phyloP scores from a whole-genome alignment of 306 rosid genomes.

The Senna tora region DNA sequence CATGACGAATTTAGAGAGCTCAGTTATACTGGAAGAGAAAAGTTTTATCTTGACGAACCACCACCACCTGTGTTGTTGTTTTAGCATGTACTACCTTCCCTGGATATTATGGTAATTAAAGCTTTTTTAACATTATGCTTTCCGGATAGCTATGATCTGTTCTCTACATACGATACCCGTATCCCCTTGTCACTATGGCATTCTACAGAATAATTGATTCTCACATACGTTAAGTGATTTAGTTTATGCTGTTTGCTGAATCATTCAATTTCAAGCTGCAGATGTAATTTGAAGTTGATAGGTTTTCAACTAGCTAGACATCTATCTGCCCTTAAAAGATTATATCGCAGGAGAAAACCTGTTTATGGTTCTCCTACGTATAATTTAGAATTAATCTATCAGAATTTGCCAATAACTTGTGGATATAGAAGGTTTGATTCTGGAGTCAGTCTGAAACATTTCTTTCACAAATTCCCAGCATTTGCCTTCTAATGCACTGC shows the following conservation, averaged over 20 bases:
- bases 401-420: neutral
- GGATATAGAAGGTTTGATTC: neutral
- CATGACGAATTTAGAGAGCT: conserved; percentile 28
- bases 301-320: neutral
- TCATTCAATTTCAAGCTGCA: neutral
- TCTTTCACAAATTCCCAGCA: neutral
- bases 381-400: neutral
- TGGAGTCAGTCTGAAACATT: neutral
- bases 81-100: conserved; percentile 13
- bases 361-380: neutral
- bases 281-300: neutral
- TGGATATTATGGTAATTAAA: neutral
- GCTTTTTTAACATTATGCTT: neutral
- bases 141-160: neutral
- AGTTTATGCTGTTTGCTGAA: neutral
- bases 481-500: neutral
- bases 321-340: neutral
- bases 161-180: neutral
- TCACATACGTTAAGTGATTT: neutral
- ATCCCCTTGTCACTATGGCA: neutral
- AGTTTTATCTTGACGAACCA: conserved; percentile 12
- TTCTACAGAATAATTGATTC: neutral
- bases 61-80: conserved; percentile 19
- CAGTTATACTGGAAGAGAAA: neutral
- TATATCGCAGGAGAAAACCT: neutral